Evolutionary conservation across 306 rosid genomes (phyloP), one percentile per base, ranked within the genome.

Genomic region (Astragalus membranaceus): DNA sequence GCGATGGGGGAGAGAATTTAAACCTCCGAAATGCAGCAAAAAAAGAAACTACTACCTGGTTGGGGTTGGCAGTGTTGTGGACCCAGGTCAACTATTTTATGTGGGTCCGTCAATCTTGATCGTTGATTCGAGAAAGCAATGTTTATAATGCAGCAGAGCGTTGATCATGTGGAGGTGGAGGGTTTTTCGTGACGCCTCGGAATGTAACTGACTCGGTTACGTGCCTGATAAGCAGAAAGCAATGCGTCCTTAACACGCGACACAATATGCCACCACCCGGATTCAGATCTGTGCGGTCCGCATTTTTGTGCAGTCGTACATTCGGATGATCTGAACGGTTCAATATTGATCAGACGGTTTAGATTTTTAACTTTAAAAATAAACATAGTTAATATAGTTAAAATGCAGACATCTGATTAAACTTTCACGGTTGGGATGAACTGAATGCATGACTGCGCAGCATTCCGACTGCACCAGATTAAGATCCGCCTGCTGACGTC

Each of bases 181-280:
- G 8, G 47, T 16, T 35, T 59, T 12, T 49, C 73, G 80, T 54
- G 75, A 39, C n/a, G 42, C 29, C 59, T 48, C 30, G 29, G 10
- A 69, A 50, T 36, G 62, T 58, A 71, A 75, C 77, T 8, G 80
- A 80, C 6, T 33, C 7, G 74, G 75, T 62, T 69, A 52, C 82
- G 81, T 81, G 81, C 63, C 77, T 41, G 4, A 37, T 4, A 78
- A 70, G 81, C 10, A 23, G 7, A 46, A 35, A 4, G 23, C 0
- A 4, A 20, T 62, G 17, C 15, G 0, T 64, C 55, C 33, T 49
- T 23, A 5, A 0, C 81, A 72, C 41, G 79, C 73, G 29, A 74
- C 75, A 46, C 59, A 32, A 36, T 76, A 14, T 47, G 5, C 4
- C 36, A 1, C 23, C 23, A 20, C 23, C 23, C 23, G 1, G 23